Percentiles rank a stretch among this genome's conserved stretches.
Conservation (phyloP, 1,139 yeast genomes). For the Candida sp. region DNA sequence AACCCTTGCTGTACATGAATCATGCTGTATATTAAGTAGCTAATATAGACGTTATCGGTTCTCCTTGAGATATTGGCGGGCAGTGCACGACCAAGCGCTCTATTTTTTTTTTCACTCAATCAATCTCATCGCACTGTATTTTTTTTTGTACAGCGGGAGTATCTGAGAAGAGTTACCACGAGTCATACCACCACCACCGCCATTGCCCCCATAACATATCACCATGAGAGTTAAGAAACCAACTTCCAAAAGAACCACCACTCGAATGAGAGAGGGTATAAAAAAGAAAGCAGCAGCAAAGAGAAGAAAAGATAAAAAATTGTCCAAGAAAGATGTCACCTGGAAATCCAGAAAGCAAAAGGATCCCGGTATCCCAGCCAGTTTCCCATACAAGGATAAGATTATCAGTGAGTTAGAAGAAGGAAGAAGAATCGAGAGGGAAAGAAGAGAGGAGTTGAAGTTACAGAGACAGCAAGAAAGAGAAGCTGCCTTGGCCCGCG, state of each 20-base stretch:
- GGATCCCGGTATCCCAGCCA: constrained; percentile 95
- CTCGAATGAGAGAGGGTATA: constrained; percentile 95
- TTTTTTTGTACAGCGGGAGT: neutral
- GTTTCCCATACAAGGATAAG: constrained; percentile 91
- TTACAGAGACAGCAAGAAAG: constrained; percentile 51
- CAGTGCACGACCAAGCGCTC: neutral
- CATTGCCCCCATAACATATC: neutral
- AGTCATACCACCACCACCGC: neutral
- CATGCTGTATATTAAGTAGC: neutral
- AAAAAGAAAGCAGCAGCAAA: constrained; percentile 96
- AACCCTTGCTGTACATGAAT: neutral
- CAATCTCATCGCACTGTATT: constrained; percentile 1
- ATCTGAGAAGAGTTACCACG: neutral
- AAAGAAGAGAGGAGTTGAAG: constrained; percentile 57
- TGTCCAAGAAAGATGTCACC: constrained; percentile 85
- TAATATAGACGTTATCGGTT: too few relatives aligned
- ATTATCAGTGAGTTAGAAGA: constrained; percentile 83
- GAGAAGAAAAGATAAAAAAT: constrained; percentile 80
- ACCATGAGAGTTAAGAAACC: constrained; percentile 64
- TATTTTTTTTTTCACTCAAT: neutral
- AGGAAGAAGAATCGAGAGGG: constrained; percentile 63
- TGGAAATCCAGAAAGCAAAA: constrained; percentile 88
- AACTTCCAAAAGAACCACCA: constrained; percentile 82
- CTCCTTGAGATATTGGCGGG: neutral
- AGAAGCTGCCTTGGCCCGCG: constrained; percentile 50